Evolutionary conservation across 305 asterid species (phyloP), one percentile per base, ranked within the genome.

Genomic region (Solanum aculeatissimum): DNA sequence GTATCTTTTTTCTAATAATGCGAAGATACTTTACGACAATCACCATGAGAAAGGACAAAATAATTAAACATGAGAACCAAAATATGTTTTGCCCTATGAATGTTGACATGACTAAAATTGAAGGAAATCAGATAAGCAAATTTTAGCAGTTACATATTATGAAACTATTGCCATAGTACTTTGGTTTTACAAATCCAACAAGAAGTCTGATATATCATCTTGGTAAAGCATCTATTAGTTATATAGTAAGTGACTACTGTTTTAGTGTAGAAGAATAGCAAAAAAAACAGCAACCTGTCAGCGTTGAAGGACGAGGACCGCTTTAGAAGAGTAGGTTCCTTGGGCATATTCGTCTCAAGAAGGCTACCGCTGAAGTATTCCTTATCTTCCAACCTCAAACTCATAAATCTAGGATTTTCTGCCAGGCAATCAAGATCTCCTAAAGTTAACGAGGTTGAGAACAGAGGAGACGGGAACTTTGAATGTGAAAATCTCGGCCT

Each of bases 311-410:
- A 95, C 51, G 97, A 92, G 47, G 98, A 95, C 83, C 98, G 91
- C 90, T 94, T 95, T 77, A 77, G 47, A 43, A 95, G 90, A 54
- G 87, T 84, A 54, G 95, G 89, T 9, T 94, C 97, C 91, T 92
- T 95, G 82, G 86, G 66, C 84, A 90, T 89, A 87, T 86, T 94
- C 81, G 92, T 92, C 88, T 97, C 99, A 74, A 95, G 87, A 88
- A 97, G 89, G 87, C 98, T 94, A 87, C 98, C 98, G 63, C 98
- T 95, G 69, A 95, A 95, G 91, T 95, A 96, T 85, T 95, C 99
- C 86, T 94, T 95, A 84, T 95, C 97, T 90, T 94, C 99, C 89
- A 88, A 84, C 45, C 86, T 89, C 91, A 92, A 77, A 72, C 97
- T 89, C 88, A 81, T 87, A 71, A 84, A 82, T 85, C 92, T 97